Conservation (phyloP, 345 rosid genomes). For the Linum tenue region DNA sequence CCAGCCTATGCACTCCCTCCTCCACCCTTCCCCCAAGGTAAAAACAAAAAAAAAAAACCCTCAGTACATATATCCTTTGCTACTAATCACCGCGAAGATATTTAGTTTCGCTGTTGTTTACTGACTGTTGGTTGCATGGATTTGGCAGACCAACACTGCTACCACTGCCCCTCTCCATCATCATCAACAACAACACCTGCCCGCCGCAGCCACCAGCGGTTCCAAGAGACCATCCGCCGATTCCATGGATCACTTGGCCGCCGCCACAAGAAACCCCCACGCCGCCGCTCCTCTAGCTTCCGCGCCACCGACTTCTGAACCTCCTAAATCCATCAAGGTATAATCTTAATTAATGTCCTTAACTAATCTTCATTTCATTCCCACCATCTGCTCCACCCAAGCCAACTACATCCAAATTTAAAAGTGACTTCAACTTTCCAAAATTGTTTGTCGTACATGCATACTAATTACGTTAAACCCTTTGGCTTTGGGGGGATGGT, state of each 20-base stretch:
- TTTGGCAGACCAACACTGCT: slow-evolving; percentile 19
- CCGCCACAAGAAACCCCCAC: slow-evolving; percentile 13
- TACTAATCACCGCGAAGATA: neutral
- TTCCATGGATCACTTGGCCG: slow-evolving; percentile 26
- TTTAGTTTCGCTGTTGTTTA: too few relatives aligned
- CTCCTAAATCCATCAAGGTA: slow-evolving; percentile 34
- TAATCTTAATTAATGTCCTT: neutral
- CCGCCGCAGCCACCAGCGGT: slow-evolving; percentile 22
- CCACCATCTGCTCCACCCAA: neutral
- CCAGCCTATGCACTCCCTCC: slow-evolving; percentile 76
- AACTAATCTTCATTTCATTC: neutral
- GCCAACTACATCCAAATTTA: too few relatives aligned
- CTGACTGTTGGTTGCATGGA: neutral
- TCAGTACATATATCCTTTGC: slow-evolving; percentile 2
- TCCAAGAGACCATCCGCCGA: slow-evolving; percentile 31
- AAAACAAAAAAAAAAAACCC: slow-evolving; percentile 8
- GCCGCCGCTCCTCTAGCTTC: slow-evolving; percentile 4
- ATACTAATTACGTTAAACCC: too few relatives aligned
- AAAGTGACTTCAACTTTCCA: too few relatives aligned
- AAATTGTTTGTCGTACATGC: too few relatives aligned
- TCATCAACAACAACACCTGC: slow-evolving; percentile 11
- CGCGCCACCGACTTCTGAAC: slow-evolving; percentile 8
- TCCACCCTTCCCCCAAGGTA: slow-evolving; percentile 43
- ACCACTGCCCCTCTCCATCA: neutral
- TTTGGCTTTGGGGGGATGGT: neutral